phyloP scores from a whole-genome alignment of 2,329 filamentous ascomycete species.

The Colletotrichum sp. region DNA sequence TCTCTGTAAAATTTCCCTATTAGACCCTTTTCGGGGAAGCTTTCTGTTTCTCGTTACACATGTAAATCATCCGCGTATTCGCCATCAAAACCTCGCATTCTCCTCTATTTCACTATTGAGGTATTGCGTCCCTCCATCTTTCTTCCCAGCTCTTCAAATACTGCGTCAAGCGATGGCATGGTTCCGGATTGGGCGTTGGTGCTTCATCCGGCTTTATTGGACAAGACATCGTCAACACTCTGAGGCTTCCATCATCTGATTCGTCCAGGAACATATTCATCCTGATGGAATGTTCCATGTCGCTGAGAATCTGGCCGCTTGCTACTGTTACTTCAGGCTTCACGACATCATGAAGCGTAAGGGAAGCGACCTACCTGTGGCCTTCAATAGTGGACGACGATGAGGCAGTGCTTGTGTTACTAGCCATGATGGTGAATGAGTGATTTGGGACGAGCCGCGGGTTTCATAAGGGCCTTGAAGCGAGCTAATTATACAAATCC shows the following conservation, averaged over 20 bases:
- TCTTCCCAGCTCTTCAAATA: not conserved
- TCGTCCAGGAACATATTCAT: not conserved
- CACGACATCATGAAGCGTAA: fast-evolving
- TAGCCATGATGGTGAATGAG: not conserved
- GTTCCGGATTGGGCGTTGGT: not conserved
- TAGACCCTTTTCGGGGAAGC: not conserved
- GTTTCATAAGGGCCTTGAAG: not conserved
- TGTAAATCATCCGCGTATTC: not conserved
- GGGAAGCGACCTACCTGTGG: not conserved
- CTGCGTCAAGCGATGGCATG: not conserved
- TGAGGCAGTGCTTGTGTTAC: not conserved
- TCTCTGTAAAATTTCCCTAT: not conserved
- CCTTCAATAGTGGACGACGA: not conserved
- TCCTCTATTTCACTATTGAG: not conserved
- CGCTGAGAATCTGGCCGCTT: not conserved
- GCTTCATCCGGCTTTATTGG: not conserved
- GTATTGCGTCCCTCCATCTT: not conserved
- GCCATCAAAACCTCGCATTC: not conserved
- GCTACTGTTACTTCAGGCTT: not conserved
- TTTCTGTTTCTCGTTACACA: not conserved
- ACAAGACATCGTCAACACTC: not conserved
- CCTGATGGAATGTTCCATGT: not conserved
- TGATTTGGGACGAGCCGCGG: not conserved
- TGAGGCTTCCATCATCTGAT: not conserved
- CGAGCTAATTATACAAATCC: not conserved